These are phyloP conservation scores for Colletotrichum trifolii DNA, from an alignment of 2,329 filamentous ascomycete genomes.

Conservation along the genomic window DNA sequence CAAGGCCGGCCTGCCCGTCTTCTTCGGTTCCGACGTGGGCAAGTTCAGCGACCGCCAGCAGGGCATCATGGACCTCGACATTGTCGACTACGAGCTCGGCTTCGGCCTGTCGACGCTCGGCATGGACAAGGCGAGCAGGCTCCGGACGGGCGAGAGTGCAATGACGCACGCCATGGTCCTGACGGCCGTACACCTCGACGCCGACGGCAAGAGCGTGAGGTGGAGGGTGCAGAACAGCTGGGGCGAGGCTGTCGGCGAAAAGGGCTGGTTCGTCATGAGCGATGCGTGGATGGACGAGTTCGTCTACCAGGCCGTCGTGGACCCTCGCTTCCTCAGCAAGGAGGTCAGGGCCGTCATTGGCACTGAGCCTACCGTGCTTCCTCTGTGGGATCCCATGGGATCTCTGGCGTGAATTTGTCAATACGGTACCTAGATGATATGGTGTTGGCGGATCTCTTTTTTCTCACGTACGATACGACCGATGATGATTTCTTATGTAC, in stretches of 20 bases:
- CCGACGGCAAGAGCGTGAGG: slow-evolving; percentile 70
- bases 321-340: slow-evolving; percentile 73
- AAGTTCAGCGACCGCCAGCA: slow-evolving; percentile 76
- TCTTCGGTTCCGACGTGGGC: slow-evolving; percentile 90
- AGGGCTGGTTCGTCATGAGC: slow-evolving; percentile 91
- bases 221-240: slow-evolving; percentile 93
- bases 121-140: slow-evolving; percentile 79
- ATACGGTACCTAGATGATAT: background rate
- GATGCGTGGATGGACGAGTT: slow-evolving; percentile 85
- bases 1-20: slow-evolving; percentile 80
- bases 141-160: slow-evolving; percentile 78
- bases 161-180: slow-evolving; percentile 97
- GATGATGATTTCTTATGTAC: slow-evolving; percentile 3
- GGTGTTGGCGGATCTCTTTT: background rate
- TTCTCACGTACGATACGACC: background rate
- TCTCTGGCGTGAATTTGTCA: slow-evolving; percentile 66
- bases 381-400: slow-evolving; percentile 86
- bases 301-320: slow-evolving; percentile 87
- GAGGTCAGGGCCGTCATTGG: slow-evolving; percentile 77
- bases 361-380: slow-evolving; percentile 76
- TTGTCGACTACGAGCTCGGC: slow-evolving; percentile 85
- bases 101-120: slow-evolving; percentile 80
- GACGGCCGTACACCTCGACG: slow-evolving; percentile 83
- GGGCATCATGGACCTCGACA: slow-evolving; percentile 83
- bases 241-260: slow-evolving; percentile 75